Percentiles rank a stretch among this genome's conserved stretches.
Conservation (phyloP, 768 basidiomycete species). For the Lactarius psammicola region DNA sequence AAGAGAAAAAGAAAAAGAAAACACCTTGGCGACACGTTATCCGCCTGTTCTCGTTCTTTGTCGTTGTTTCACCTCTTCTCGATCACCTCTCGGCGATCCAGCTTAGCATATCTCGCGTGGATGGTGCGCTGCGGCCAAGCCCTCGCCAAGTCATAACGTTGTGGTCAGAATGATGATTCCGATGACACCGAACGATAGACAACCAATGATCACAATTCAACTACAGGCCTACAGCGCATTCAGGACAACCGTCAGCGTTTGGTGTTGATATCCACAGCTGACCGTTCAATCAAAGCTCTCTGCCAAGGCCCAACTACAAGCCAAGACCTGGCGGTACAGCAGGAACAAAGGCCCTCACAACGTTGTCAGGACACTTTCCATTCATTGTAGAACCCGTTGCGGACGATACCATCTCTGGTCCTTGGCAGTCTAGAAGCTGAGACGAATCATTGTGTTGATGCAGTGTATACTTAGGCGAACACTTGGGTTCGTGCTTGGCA, state of each 20-base stretch:
- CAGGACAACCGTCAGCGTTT: background rate
- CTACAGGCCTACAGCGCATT: background rate
- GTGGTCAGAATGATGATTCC: background rate
- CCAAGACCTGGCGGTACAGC: background rate
- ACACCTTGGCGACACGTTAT: background rate
- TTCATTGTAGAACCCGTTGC: background rate
- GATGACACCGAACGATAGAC: background rate
- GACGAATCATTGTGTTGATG: background rate
- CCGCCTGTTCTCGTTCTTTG: background rate
- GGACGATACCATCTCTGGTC: background rate
- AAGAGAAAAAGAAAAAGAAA: background rate
- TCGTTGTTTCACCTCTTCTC: background rate
- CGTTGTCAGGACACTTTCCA: background rate
- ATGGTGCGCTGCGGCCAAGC: background rate
- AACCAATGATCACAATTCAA: background rate
- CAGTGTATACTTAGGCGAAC: background rate
- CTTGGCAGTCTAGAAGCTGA: constrained; percentile 4
- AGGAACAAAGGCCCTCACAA: background rate
- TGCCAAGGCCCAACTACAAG: background rate
- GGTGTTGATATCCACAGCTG: background rate
- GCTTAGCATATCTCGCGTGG: no score
- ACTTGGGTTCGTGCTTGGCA: background rate
- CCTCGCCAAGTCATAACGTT: background rate
- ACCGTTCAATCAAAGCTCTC: background rate
- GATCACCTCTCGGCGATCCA: background rate